Percentiles rank a stretch among this genome's conserved stretches.
Evolutionary conservation across 768 basidiomycete genomes (phyloP).

Genomic region (Hygrophorus pudorinus): DNA sequence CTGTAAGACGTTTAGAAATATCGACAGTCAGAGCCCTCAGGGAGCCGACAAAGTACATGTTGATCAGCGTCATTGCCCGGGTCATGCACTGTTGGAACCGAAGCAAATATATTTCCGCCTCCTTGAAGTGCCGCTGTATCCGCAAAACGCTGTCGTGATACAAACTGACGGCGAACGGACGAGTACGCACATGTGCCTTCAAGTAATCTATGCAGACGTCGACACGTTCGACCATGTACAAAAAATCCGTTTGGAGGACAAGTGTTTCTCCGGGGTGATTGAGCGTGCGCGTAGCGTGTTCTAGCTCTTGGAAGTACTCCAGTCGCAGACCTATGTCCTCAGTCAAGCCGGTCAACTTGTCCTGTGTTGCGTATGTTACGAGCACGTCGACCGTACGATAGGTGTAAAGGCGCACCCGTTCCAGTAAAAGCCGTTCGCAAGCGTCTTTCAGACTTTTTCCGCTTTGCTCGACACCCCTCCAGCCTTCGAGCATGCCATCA

Average conservation of each 20-base stretch:
- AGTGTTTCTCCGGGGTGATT: constrained; percentile 90
- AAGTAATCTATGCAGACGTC: constrained; percentile 92
- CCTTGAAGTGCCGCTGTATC: constrained; percentile 75
- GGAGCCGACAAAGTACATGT: constrained; percentile 90
- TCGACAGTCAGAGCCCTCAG: constrained; percentile 73
- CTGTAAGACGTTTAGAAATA: constrained; percentile 61
- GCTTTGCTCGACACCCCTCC: constrained; percentile 87
- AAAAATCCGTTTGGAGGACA: constrained; percentile 83
- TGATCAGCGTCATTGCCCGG: constrained; percentile 94
- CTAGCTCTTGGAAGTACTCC: constrained; percentile 93
- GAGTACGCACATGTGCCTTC: constrained; percentile 62
- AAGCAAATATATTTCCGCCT: constrained; percentile 90
- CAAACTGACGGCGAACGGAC: neutral
- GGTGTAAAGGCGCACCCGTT: constrained; percentile 55
- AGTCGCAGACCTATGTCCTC: constrained; percentile 75
- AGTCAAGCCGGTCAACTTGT: constrained; percentile 64
- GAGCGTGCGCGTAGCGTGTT: constrained; percentile 85
- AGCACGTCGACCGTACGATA: neutral
- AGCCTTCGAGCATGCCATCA: constrained; percentile 71
- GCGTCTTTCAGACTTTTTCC: constrained; percentile 86
- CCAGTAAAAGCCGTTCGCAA: constrained; percentile 81
- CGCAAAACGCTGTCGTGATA: neutral
- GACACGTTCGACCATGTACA: constrained; percentile 93
- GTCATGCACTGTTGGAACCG: constrained; percentile 99
- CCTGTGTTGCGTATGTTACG: constrained; percentile 31